phyloP scores from a whole-genome alignment of 106 monocot genomes.

The Phalaenopsis aphrodite region DNA sequence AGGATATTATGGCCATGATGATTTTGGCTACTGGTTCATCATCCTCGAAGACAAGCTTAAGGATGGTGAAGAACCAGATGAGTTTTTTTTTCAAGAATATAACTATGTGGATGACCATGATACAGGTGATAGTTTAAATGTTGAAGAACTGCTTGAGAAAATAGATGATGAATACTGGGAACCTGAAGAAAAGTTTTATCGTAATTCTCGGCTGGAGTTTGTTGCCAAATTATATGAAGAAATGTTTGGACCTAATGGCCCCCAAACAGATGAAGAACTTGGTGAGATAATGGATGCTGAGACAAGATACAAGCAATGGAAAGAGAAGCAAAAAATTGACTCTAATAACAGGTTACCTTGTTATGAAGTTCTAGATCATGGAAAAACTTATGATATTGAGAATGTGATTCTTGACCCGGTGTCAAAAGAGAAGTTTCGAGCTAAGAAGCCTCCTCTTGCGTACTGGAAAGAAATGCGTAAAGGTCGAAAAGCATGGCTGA shows the following conservation, averaged over 20 bases:
- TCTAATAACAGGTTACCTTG: slow-evolving; percentile 23
- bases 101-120: slow-evolving; percentile 93
- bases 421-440: slow-evolving; percentile 63
- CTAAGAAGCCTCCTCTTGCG: slow-evolving; percentile 67
- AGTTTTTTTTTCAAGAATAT: slow-evolving; percentile 94
- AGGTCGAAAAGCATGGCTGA: slow-evolving; percentile 83
- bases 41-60: slow-evolving; percentile 90
- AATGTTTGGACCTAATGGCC: slow-evolving; percentile 95
- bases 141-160: slow-evolving; percentile 65
- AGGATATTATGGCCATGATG: slow-evolving; percentile 91
- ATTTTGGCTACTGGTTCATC: slow-evolving; percentile 98
- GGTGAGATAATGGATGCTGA: slow-evolving; percentile 86
- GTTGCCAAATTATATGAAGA: slow-evolving; percentile 81
- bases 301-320: slow-evolving; percentile 74
- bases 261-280: slow-evolving; percentile 84
- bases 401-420: slow-evolving; percentile 57
- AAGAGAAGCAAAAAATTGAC: slow-evolving; percentile 44
- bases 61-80: slow-evolving; percentile 72
- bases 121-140: slow-evolving; percentile 71
- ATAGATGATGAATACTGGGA: slow-evolving; percentile 89
- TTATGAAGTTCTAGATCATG: slow-evolving; percentile 82
- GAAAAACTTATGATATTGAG: slow-evolving; percentile 59
- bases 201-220: slow-evolving; percentile 63
- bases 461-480: slow-evolving; percentile 98
- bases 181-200: slow-evolving; percentile 59